Base-by-base conservation (phyloP, 2,329 filamentous ascomycete genomes). In the Stromatinia cepivora region DNA sequence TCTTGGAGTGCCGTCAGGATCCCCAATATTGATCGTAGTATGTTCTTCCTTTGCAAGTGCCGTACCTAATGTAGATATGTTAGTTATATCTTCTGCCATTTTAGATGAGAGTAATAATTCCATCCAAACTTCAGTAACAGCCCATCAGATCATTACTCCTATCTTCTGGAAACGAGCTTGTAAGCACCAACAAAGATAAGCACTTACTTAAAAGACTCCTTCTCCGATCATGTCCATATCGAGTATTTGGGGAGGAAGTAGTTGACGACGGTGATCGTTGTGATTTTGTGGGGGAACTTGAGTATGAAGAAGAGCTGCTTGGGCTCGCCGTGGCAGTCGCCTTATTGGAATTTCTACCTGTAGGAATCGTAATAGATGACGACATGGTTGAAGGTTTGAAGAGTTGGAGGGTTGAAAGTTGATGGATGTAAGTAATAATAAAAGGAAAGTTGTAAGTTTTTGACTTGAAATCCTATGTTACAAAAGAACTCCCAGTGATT, bases 21-120 rank as follows among this genome's bases (percentile, higher is more conserved):
- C 87, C 54, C 90, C 91, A 73, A 94, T 88, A 78, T 93, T 92
- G 79, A 94, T 88, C 59, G 93, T 90, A n/a, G 89, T 93, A 76
- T 90, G 90, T 80, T 93, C 90, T 75, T 91, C 86, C 78, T 91
- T 88, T 57, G 88, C 88, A 71, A 94, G 84, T 25, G 90, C 89
- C 54, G 87, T 86, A 79, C 91, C 91, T 93, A 73, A 36, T 56
- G n/a, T 52, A 46, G 9, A 46, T 39, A 25, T 62, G 46, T 61
- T 46, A 39, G 52, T 28, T 57, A 54, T 36, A 28, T 17, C 11
- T 25, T 62, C 53, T 71, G 76, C 80, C 73, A 81, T 80, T 28
- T 58, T 17, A 39, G n/a, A 50, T 39, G 34, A 52, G n/a, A 63
- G 4, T 22, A 10, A 69, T 53, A 31, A 20, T 57, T 39, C 45